These are phyloP conservation scores for Rutstroemia sp. DNA, from an alignment of 2,329 filamentous ascomycete genomes.

Conservation along the genomic window DNA sequence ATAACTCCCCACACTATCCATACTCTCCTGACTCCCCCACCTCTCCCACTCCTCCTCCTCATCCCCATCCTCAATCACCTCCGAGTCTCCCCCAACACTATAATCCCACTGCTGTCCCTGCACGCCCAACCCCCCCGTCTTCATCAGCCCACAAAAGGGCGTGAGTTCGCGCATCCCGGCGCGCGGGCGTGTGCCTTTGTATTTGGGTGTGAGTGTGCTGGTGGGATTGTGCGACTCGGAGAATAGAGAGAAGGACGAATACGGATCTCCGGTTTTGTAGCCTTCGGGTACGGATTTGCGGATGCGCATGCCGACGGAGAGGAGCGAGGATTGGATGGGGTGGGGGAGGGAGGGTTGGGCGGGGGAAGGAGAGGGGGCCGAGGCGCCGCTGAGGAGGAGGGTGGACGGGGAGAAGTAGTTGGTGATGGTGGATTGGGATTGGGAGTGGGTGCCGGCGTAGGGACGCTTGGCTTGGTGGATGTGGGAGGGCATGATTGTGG, in stretches of 20 bases:
- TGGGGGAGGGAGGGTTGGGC: slow-evolving; percentile 28
- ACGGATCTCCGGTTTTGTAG: slow-evolving; percentile 65
- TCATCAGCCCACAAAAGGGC: slow-evolving; percentile 76
- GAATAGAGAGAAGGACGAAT: slow-evolving; percentile 47
- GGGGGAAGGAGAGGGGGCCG: slow-evolving; percentile 32
- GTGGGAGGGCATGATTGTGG: background rate
- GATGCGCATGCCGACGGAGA: slow-evolving; percentile 89
- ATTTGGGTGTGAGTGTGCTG: background rate
- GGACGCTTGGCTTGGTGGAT: slow-evolving; percentile 43
- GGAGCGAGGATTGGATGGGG: slow-evolving; percentile 70
- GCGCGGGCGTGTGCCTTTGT: slow-evolving; percentile 20
- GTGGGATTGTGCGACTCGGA: slow-evolving; percentile 27
- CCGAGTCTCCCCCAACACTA: slow-evolving; percentile 15
- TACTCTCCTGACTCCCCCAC: slow-evolving; percentile 23
- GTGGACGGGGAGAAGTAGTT: slow-evolving; percentile 44
- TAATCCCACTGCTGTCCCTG: slow-evolving; percentile 33
- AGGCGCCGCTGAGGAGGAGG: slow-evolving; percentile 18
- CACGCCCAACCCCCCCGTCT: slow-evolving; percentile 56
- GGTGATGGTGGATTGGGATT: slow-evolving; percentile 41
- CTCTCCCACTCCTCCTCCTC: slow-evolving; percentile 27
- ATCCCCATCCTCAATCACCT: slow-evolving; percentile 31
- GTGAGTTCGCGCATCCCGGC: slow-evolving; percentile 50
- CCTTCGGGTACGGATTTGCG: slow-evolving; percentile 90
- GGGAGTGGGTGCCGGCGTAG: slow-evolving; percentile 57
- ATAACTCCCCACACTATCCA: slow-evolving; percentile 11